Base-by-base conservation (phyloP, 768 basidiomycete species). In the Dentipellis fragilis region DNA sequence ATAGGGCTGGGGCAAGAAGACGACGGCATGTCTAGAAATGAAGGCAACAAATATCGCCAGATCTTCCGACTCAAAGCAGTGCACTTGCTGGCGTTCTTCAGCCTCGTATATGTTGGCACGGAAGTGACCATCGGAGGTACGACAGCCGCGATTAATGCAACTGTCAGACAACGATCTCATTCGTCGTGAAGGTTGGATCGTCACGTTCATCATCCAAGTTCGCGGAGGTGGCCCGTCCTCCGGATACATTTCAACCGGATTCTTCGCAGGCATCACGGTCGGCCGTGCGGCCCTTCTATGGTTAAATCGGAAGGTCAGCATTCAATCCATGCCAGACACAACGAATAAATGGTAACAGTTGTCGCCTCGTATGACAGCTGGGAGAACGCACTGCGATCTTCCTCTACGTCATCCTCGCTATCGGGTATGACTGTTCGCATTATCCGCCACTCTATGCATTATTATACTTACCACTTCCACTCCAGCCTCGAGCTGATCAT, bases 271-370 rank as follows among this genome's bases (percentile, higher is more conserved):
- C 14, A 62, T 81, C n/a, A 80, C 76, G 0, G 54, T 82, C 5
- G 81, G 82, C 0, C 73, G 81, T n/a, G 66, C 83, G 4, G 64
- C 70, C 1, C 69, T 83, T 7, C 68, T 82, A 22, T 75, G 74
- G 63, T 65, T 82, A 7, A 82, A 76, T 60, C 64, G 69, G 40
- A 67, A 29, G 29, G 29, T 29, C 3, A 6, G 6, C 6, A 29
- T 29, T 6, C 29, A 29, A 6, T 6, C 29, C 29, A 29, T 29
- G 29, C 29, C 29, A n/a, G n/a, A n/a, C n/a, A n/a, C n/a, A n/a
- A n/a, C n/a, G n/a, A n/a, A n/a, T n/a, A n/a, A n/a, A n/a, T n/a
- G n/a, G n/a, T n/a, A n/a, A n/a, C n/a, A n/a, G n/a, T n/a, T n/a
- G n/a, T n/a, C n/a, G n/a, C n/a, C n/a, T n/a, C n/a, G n/a, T n/a